phyloP scores from a whole-genome alignment of 2,329 filamentous ascomycete genomes.

The Cercospora janseana region DNA sequence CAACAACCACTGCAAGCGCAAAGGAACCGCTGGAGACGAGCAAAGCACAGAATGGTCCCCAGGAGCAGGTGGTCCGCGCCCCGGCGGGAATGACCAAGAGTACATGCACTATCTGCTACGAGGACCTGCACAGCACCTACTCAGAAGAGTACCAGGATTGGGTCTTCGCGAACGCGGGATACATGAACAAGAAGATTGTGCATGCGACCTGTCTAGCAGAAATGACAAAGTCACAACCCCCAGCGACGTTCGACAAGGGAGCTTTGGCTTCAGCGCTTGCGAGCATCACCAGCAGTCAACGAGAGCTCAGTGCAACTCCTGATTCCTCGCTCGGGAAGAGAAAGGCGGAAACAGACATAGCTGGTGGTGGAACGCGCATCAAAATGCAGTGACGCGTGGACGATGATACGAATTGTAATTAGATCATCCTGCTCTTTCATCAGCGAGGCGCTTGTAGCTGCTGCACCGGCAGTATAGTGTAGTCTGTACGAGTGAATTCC shows the following conservation, averaged over 20 bases:
- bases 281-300: slow-evolving; percentile 21
- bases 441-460: slow-evolving; percentile 7
- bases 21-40: slow-evolving; percentile 42
- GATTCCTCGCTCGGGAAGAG: slow-evolving; percentile 37
- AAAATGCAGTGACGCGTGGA: slow-evolving; percentile 25
- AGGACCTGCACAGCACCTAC: slow-evolving; percentile 90
- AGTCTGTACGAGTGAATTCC: too few species aligned
- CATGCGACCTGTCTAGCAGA: slow-evolving; percentile 89
- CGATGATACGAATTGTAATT: neutral
- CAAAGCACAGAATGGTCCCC: slow-evolving; percentile 54
- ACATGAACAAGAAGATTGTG: slow-evolving; percentile 75
- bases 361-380: slow-evolving; percentile 24
- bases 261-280: slow-evolving; percentile 31
- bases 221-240: slow-evolving; percentile 57
- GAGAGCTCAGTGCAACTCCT: slow-evolving; percentile 38
- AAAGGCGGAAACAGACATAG: slow-evolving; percentile 36
- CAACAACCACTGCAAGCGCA: slow-evolving; percentile 44
- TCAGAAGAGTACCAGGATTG: slow-evolving; percentile 91
- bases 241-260: slow-evolving; percentile 14
- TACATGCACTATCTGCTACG: slow-evolving; percentile 90
- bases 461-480: slow-evolving; percentile 1
- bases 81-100: slow-evolving; percentile 73
- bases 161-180: slow-evolving; percentile 88
- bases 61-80: slow-evolving; percentile 73
- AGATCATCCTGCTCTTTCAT: neutral